Evolutionary conservation across 108 stramenopile genomes (phyloP), one percentile per base, ranked within the genome.

Genomic region (Nitzschia sp.): DNA sequence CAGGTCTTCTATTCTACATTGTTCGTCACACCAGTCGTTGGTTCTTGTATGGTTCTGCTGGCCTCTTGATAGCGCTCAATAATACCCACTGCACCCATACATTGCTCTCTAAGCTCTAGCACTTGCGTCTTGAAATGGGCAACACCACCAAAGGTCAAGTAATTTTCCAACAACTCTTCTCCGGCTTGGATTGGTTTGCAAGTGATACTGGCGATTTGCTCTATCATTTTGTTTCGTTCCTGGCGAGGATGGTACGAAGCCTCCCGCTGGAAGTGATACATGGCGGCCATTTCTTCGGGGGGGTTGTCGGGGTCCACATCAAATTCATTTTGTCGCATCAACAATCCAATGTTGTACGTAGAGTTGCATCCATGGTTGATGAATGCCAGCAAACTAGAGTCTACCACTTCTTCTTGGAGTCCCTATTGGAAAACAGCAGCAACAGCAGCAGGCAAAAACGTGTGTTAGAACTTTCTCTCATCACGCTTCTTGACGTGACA

Each of bases 331-430:
- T 48, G 46, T 5, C 17, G 46, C 17, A 48, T 17, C 46, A 48
- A 17, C 3, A 3, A 48, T 15, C 46, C 46, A 15, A 48, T 48
- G 46, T 48, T 6, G 17, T 48, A 48, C n/a, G 46, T 48, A 48
- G 46, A 48, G 46, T 48, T 48, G 6, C 46, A 48, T 17, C 46
- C 46, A 48, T 48, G 46, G 17, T 48, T 48, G 46, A 48, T 48
- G 6, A 48, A 48, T 1, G 46, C 17, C 3, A 17, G 6, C 17
- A 48, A 48, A 17, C 46, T 48, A 2, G 46, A 48, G 6, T 48
- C 46, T 3, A 48, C 46, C 46, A 48, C 14, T 48, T 48, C 46
- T 17, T 48, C 46, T 48, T 48, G 46, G n/a, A 5, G 6, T 48
- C 46, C 46, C 46, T 48, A 48, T 43, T 43, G 12, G 10, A 43